Base-by-base conservation (phyloP, 2,329 filamentous ascomycete species). In the Neurospora sp. region DNA sequence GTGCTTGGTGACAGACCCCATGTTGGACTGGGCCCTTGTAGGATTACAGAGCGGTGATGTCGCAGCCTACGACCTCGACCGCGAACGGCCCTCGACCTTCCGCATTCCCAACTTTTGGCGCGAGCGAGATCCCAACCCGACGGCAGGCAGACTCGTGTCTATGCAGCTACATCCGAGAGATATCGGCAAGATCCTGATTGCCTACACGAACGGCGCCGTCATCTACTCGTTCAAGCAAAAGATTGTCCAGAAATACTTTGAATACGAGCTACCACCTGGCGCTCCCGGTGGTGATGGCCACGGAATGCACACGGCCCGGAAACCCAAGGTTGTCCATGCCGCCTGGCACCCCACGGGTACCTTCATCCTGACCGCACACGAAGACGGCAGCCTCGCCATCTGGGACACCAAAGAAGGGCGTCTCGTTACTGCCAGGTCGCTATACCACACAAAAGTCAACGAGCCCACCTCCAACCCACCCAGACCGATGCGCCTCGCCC, bases 201-300 rank as follows among this genome's bases (percentile, higher is more conserved):
- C 91, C n/a, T 99, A 98, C 79, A 88, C 88, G 0, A 89, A 95
- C 74, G 96, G 96, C 15, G 93, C 92, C 6, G 93, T 93, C 66
- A 87, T 96, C 71, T 99, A 96, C 80, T 96, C 93, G 2, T 96
- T 99, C 84, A 98, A 99, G 82, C 91, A 96, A 78, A 94, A 93
- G 77, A 86, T 90, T 71, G 85, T 93, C 0, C 82, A 89, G 66
- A 90, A 91, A 73, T 96, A 89, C 80, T 93, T 97, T 76, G 86
- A 94, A 74, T 98, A 98, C 79, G 85, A 91, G 70, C 80, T 98
- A 3, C 92, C 93, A 0, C 84, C 87, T 11, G 93, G 94, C 17
- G 94, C 95, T 4, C 91, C 92, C 0, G 95, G 95, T n/a, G 87
- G 93, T 81, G 91, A 93, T 77, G 87, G 89, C 38, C 81, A 86